These are phyloP conservation scores for Colletotrichum chlorophyti DNA, from an alignment of 2,329 filamentous ascomycete species.

Conservation along the genomic window DNA sequence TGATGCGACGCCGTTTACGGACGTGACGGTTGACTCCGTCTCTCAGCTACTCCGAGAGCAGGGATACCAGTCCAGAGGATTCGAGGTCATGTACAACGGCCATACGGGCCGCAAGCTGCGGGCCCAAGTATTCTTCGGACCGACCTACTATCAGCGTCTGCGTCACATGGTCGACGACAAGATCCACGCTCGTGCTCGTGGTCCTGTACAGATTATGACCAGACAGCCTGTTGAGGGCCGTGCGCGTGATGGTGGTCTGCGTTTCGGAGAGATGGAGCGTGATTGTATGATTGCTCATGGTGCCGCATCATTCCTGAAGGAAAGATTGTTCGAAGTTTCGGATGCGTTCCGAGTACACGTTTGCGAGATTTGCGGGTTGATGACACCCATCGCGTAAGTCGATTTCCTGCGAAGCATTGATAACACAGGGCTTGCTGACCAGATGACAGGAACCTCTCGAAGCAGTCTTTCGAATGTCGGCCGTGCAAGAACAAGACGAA, in stretches of 20 bases:
- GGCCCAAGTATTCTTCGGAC: conserved; percentile 94
- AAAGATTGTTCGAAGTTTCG: conserved; percentile 94
- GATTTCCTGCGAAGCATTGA: conserved; percentile 6
- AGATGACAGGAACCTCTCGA: conserved; percentile 79
- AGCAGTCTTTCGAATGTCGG: conserved; percentile 94
- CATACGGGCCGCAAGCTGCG: conserved; percentile 94
- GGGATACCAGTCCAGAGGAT: conserved; percentile 95
- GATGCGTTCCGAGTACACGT: conserved; percentile 98
- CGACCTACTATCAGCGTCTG: conserved; percentile 98
- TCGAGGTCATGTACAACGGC: conserved; percentile 98
- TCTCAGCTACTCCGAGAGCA: conserved; percentile 85
- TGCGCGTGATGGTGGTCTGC: conserved; percentile 94
- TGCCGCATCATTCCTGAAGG: conserved; percentile 95
- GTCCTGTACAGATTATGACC: conserved; percentile 96
- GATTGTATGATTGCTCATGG: conserved; percentile 99
- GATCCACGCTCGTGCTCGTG: conserved; percentile 97
- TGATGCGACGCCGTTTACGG: conserved; percentile 96
- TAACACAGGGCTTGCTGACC: conserved; percentile 42
- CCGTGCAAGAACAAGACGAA: conserved; percentile 99
- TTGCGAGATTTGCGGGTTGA: conserved; percentile 97
- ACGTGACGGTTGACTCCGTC: conserved; percentile 94
- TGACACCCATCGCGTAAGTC: conserved; percentile 99
- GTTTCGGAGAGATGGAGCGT: conserved; percentile 99
- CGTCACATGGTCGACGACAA: conserved; percentile 99
- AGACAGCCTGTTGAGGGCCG: conserved; percentile 97